Conservation (phyloP, 257 asterid genomes). For the Agastache rugosa region DNA sequence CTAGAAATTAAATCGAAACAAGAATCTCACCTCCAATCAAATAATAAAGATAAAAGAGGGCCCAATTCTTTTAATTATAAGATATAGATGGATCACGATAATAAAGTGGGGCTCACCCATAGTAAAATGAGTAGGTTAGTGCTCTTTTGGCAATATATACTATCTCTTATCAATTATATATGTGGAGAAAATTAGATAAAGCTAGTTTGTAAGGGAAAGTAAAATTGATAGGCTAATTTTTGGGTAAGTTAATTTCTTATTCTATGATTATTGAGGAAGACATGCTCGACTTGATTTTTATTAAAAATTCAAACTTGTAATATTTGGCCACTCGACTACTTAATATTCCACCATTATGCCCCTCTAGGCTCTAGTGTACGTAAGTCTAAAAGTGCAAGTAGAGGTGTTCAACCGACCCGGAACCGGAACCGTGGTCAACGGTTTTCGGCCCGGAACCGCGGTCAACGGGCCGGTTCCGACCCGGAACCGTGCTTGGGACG, state of each 20-base stretch:
- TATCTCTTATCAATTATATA: background rate
- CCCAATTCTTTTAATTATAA: background rate
- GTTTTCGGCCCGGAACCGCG: too few species aligned
- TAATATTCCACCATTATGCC: too few species aligned
- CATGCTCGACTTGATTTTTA: background rate
- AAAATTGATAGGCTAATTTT: background rate
- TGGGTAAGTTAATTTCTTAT: background rate
- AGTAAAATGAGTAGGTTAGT: background rate
- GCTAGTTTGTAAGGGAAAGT: background rate
- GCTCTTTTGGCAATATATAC: background rate
- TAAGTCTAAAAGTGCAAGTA: background rate
- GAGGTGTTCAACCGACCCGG: too few species aligned
- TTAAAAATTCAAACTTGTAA: too few species aligned
- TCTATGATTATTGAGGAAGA: background rate
- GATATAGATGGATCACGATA: background rate
- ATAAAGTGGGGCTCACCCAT: background rate
- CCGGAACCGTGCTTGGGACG: too few species aligned
- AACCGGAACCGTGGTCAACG: too few species aligned
- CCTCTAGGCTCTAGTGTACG: too few species aligned
- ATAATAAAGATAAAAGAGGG: conserved; percentile 9
- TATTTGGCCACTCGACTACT: too few species aligned
- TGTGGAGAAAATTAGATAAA: background rate
- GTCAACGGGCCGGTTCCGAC: too few species aligned
- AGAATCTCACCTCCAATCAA: background rate
- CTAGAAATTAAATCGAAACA: background rate